Conservation (phyloP, 257 asterid genomes). For the Thymus mandschuricus region DNA sequence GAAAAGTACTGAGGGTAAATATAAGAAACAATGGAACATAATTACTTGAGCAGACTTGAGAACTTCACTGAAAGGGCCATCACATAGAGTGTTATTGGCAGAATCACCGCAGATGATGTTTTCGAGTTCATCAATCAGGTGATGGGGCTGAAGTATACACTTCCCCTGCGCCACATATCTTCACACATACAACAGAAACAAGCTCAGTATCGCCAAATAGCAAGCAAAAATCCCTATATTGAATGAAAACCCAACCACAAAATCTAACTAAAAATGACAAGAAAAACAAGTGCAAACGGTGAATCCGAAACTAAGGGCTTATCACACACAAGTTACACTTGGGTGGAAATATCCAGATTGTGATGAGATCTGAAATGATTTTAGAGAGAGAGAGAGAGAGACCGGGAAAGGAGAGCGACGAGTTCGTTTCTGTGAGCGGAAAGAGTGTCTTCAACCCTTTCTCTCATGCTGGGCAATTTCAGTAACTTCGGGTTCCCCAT, state of each 20-base stretch:
- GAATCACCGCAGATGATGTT: conserved; percentile 55
- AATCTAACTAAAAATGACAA: neutral
- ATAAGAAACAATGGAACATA: neutral
- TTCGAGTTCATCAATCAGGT: conserved; percentile 82
- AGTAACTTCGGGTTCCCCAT: conserved; percentile 59
- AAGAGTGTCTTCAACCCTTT: conserved; percentile 91
- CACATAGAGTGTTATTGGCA: conserved; percentile 51
- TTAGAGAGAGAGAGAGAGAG: neutral
- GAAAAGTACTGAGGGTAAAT: neutral
- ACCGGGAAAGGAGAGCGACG: conserved; percentile 91
- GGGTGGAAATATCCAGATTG: neutral
- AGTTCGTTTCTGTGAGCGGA: conserved; percentile 89
- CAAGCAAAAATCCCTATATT: neutral
- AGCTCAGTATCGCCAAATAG: neutral
- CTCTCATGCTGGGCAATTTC: conserved; percentile 80
- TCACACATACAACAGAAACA: conserved; percentile 17
- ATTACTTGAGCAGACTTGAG: conserved; percentile 78
- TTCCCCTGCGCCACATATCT: conserved; percentile 98
- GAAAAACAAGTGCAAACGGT: neutral
- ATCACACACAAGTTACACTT: neutral
- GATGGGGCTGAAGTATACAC: conserved; percentile 88
- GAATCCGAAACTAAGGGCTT: conserved; percentile 16
- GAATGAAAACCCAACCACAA: neutral
- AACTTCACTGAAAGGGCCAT: conserved; percentile 84
- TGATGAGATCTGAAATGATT: neutral